phyloP scores from a whole-genome alignment of 768 basidiomycete genomes.

The Kwoniella mangroviensis region DNA sequence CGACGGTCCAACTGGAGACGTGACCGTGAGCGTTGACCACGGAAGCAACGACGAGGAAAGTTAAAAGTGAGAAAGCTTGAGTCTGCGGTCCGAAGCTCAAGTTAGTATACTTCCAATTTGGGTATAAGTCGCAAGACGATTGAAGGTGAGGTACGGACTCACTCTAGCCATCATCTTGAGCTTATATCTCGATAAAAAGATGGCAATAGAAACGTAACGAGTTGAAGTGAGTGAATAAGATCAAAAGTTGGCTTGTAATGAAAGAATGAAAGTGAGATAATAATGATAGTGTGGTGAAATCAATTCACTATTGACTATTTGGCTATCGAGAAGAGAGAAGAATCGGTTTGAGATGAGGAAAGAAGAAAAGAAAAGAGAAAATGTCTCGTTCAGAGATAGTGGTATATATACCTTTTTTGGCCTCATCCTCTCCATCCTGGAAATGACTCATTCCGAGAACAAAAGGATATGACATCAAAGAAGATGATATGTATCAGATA shows the following conservation, averaged over 20 bases:
- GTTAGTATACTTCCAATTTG: not conserved
- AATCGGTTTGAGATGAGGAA: constrained; percentile 1
- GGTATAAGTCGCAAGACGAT: not conserved
- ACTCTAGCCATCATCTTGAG: constrained; percentile 2
- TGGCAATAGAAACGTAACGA: not conserved
- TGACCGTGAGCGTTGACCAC: constrained; percentile 28
- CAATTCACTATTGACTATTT: constrained; percentile 8
- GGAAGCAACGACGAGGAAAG: constrained; percentile 9
- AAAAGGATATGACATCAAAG: not conserved
- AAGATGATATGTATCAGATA: not conserved
- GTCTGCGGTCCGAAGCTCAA: not conserved
- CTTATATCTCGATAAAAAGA: not conserved
- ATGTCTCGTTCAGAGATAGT: not conserved
- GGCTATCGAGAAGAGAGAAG: not conserved
- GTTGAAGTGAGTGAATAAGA: not conserved
- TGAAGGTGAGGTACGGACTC: not conserved
- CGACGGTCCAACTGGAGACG: constrained; percentile 17
- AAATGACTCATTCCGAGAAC: not conserved
- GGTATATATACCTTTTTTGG: constrained; percentile 14
- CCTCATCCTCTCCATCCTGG: not conserved
- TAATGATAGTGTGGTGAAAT: constrained; percentile 2
- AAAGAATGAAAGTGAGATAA: constrained; percentile 5
- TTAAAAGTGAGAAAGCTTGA: constrained; percentile 5
- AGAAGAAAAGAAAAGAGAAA: not conserved
- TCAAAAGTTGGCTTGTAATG: constrained; percentile 1